Percentiles rank a stretch among this genome's conserved stretches.
These are phyloP conservation scores for Plasmopara viticola DNA, from an alignment of 352 stramenopile species.

Conservation along the genomic window DNA sequence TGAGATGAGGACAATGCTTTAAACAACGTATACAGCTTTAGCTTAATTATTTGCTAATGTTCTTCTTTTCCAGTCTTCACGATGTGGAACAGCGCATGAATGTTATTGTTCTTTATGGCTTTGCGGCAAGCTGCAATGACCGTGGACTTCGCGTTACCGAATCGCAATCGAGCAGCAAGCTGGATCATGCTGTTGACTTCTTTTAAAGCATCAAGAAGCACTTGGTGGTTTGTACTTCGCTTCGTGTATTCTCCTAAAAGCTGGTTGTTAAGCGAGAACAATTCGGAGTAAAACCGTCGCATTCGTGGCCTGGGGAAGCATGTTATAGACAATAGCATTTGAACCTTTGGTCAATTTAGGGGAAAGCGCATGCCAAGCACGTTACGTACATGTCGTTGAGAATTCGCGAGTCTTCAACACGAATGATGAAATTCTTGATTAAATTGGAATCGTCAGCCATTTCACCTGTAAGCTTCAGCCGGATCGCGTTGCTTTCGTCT, in stretches of 20 bases:
- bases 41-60: slow-evolving; percentile 23
- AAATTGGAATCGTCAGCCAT: slow-evolving; percentile 91
- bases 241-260: slow-evolving; percentile 90
- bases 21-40: background rate
- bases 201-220: slow-evolving; percentile 85
- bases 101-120: slow-evolving; percentile 88
- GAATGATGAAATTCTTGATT: slow-evolving; percentile 88
- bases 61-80: slow-evolving; percentile 82
- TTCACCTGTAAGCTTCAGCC: slow-evolving; percentile 87
- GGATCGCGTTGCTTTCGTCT: slow-evolving; percentile 83
- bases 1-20: background rate
- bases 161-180: slow-evolving; percentile 78
- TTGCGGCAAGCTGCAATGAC: slow-evolving; percentile 82
- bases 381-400: slow-evolving; percentile 87
- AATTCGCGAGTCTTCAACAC: slow-evolving; percentile 89
- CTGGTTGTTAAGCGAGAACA: slow-evolving; percentile 89
- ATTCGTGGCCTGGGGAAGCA: slow-evolving; percentile 49
- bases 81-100: slow-evolving; percentile 81
- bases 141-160: slow-evolving; percentile 77
- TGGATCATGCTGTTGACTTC: slow-evolving; percentile 92
- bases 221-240: slow-evolving; percentile 87
- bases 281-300: slow-evolving; percentile 84
- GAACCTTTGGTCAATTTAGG: background rate
- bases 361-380: background rate
- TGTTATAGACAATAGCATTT: slow-evolving; percentile 1